A percentile compares a stretch with the other conserved stretches of the same genome.
Evolutionary conservation across 2,329 filamentous ascomycete species (phyloP).

Genomic region (Diaporthe longicolla): DNA sequence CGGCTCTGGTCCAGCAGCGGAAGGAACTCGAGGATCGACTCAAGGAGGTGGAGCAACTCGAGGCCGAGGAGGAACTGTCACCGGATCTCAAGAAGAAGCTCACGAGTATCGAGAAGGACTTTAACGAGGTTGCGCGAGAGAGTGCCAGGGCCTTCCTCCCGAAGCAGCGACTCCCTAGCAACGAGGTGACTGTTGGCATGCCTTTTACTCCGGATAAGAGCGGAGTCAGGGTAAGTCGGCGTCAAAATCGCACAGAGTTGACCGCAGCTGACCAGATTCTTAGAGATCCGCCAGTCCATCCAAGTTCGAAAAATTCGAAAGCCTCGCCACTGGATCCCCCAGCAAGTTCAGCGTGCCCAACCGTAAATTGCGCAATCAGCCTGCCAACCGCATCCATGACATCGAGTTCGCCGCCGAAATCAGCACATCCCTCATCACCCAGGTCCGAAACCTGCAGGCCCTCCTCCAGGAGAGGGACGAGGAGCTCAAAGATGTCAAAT

Average conservation of each 20-base stretch:
- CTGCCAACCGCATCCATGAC: slow-evolving; percentile 89
- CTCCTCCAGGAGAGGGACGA: slow-evolving; percentile 91
- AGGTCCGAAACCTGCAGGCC: slow-evolving; percentile 90
- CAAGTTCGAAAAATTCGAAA: slow-evolving; percentile 75
- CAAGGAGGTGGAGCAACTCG: slow-evolving; percentile 84
- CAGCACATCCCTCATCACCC: slow-evolving; percentile 92
- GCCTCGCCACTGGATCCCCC: slow-evolving; percentile 86
- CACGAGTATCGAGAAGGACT: slow-evolving; percentile 91
- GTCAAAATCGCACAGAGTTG: too few species aligned
- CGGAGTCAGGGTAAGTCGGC: slow-evolving; percentile 65
- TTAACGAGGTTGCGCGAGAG: slow-evolving; percentile 92
- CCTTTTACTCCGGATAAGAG: slow-evolving; percentile 68
- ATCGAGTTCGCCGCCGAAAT: slow-evolving; percentile 99
- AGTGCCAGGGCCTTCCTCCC: slow-evolving; percentile 89
- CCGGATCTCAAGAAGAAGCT: slow-evolving; percentile 87
- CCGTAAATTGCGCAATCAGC: slow-evolving; percentile 91
- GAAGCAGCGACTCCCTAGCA: slow-evolving; percentile 84
- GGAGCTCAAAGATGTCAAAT: slow-evolving; percentile 79
- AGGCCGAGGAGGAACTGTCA: slow-evolving; percentile 82
- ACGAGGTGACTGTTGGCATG: slow-evolving; percentile 68
- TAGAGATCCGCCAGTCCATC: slow-evolving; percentile 80
- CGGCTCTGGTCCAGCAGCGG: slow-evolving; percentile 87
- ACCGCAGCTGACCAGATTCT: slow-evolving; percentile 36
- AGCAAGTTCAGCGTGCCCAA: slow-evolving; percentile 91
- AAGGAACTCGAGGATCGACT: slow-evolving; percentile 85